Conservation (phyloP, 441 rosid species). For the Macaranga tanarius region DNA sequence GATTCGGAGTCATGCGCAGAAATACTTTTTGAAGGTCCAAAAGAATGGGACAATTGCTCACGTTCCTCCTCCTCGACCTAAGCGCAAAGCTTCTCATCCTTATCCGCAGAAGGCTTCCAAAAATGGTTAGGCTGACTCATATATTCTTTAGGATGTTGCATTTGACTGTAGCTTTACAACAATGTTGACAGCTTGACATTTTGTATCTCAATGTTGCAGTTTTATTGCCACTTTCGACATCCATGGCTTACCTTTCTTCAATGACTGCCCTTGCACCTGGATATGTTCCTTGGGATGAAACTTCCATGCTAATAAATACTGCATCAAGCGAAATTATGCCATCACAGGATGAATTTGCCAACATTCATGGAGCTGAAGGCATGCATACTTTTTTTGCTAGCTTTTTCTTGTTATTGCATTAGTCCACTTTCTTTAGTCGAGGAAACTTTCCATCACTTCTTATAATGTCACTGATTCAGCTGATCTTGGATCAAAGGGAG, state of each 20-base stretch:
- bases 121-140: slow-evolving; percentile 44
- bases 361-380: slow-evolving; percentile 53
- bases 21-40: slow-evolving; percentile 83
- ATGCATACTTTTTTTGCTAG: slow-evolving; percentile 31
- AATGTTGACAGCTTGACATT: slow-evolving; percentile 19
- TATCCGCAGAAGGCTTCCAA: slow-evolving; percentile 87
- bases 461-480: slow-evolving; percentile 73
- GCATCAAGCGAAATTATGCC: slow-evolving; percentile 40
- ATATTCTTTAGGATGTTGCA: not conserved
- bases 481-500: slow-evolving; percentile 77
- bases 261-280: slow-evolving; percentile 43
- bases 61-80: slow-evolving; percentile 93
- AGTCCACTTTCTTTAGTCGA: slow-evolving; percentile 30
- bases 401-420: slow-evolving; percentile 23
- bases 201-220: slow-evolving; percentile 36
- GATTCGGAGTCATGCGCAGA: slow-evolving; percentile 98
- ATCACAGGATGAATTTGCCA: slow-evolving; percentile 48
- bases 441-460: slow-evolving; percentile 62
- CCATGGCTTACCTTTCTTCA: slow-evolving; percentile 50
- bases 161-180: not conserved
- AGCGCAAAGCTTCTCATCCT: slow-evolving; percentile 88
- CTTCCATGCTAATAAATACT: slow-evolving; percentile 48
- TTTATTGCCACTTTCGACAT: slow-evolving; percentile 54
- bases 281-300: slow-evolving; percentile 60
- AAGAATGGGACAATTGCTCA: slow-evolving; percentile 80